Conservation (phyloP, 2,329 filamentous ascomycete species). For the Ploettnerulaceae sp. region DNA sequence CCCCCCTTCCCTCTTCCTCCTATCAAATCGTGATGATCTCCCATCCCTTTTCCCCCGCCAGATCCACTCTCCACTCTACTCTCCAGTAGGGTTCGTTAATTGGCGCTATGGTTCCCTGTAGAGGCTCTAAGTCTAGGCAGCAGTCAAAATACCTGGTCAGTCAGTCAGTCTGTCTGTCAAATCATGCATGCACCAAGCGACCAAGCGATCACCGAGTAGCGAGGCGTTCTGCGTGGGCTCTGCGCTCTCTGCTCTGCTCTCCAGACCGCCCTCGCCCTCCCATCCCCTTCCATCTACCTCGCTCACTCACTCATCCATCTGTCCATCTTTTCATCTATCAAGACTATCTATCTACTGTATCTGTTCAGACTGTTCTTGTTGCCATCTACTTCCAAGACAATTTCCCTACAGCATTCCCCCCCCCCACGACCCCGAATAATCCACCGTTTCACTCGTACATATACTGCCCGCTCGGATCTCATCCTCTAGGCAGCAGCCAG, state of each 20-base stretch:
- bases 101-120: too few relatives aligned
- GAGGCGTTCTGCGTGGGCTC: slow-evolving; percentile 17
- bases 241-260: slow-evolving; percentile 2
- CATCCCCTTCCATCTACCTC: not conserved
- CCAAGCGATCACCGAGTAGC: slow-evolving; percentile 12
- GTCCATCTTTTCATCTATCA: slow-evolving; percentile 14
- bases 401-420: slow-evolving; percentile 1
- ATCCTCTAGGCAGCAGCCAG: slow-evolving; percentile 21
- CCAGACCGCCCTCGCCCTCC: slow-evolving; percentile 1
- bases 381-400: slow-evolving; percentile 6
- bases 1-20: not conserved
- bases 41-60: not conserved
- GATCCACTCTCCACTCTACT: not conserved
- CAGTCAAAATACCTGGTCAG: too few relatives aligned
- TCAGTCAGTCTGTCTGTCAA: too few relatives aligned
- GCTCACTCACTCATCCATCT: slow-evolving; percentile 2
- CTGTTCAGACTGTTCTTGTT: slow-evolving; percentile 21
- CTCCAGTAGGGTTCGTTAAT: not conserved
- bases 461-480: slow-evolving; percentile 14
- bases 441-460: slow-evolving; percentile 14
- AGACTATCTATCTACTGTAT: slow-evolving; percentile 5
- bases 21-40: not conserved
- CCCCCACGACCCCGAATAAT: not conserved
- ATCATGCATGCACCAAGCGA: too few relatives aligned
- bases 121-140: slow-evolving; percentile 20